Conservation (phyloP, 2,329 filamentous ascomycete species). For the Aureobasidium sp. region DNA sequence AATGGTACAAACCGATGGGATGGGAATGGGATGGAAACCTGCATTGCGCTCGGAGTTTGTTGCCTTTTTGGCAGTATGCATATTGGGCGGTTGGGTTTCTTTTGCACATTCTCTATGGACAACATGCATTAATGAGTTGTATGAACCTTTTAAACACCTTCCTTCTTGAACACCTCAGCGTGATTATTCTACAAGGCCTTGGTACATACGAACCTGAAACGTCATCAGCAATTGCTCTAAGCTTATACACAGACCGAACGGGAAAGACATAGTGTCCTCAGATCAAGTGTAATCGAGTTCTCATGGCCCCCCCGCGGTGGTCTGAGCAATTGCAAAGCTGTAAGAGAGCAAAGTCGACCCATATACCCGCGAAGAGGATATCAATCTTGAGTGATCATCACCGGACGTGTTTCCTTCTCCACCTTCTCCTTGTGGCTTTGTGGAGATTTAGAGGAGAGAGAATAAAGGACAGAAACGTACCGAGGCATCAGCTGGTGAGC, state of each 20-base stretch:
- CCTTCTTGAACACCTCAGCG: not conserved
- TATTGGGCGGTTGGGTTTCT: not conserved
- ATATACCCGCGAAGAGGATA: not conserved
- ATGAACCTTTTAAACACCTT: not conserved
- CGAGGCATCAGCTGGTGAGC: not conserved
- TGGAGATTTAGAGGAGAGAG: not conserved
- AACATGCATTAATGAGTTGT: slow-evolving; percentile 9
- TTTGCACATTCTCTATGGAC: slow-evolving; percentile 2
- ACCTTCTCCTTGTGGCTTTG: not conserved
- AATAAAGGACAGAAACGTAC: not conserved
- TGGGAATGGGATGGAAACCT: not conserved
- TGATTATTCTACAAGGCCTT: not conserved
- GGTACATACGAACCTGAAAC: not conserved
- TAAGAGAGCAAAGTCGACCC: not conserved
- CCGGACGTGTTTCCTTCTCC: not conserved
- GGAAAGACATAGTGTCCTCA: not conserved
- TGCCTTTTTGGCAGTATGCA: slow-evolving; percentile 2
- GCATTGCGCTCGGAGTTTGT: slow-evolving; percentile 1
- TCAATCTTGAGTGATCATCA: slow-evolving; percentile 10
- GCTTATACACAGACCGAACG: not conserved
- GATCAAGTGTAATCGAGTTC: slow-evolving; percentile 8
- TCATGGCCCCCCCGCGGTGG: not conserved
- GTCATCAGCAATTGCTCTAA: not conserved
- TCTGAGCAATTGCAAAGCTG: not conserved
- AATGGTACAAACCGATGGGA: not conserved